Evolutionary conservation across 2,329 filamentous ascomycete genomes (phyloP).

Genomic region (Paraconiothyrium brasiliense): DNA sequence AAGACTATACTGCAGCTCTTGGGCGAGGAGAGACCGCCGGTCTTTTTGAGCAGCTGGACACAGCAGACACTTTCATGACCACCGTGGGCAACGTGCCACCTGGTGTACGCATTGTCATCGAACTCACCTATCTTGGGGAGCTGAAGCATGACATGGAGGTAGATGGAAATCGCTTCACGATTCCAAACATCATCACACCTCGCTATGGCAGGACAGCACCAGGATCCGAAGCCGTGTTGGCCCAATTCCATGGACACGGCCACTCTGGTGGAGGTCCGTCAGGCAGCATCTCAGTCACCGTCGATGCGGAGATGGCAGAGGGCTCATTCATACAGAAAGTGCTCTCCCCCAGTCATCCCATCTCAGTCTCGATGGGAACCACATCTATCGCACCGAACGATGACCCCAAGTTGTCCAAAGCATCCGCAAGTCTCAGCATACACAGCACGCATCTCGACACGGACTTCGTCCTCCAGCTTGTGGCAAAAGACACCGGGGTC

Average conservation of each 20-base stretch:
- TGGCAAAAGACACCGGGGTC: conserved; percentile 67
- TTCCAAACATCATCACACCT: conserved; percentile 73
- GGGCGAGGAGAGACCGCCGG: conserved; percentile 69
- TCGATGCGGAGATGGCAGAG: conserved; percentile 68
- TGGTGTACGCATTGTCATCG: conserved; percentile 64
- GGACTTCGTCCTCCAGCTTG: conserved; percentile 74
- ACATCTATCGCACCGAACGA: conserved; percentile 58
- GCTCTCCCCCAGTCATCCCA: conserved; percentile 73
- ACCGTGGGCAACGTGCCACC: conserved; percentile 74
- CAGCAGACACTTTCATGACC: conserved; percentile 73
- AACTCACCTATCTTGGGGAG: conserved; percentile 74
- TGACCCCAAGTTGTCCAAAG: conserved; percentile 65
- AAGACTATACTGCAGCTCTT: conserved; percentile 68
- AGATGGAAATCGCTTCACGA: conserved; percentile 73
- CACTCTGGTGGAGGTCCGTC: conserved; percentile 22
- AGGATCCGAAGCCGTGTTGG: conserved; percentile 17
- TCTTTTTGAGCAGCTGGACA: conserved; percentile 69
- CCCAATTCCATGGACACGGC: conserved; percentile 26
- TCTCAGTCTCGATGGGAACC: conserved; percentile 71
- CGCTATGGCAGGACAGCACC: conserved; percentile 66
- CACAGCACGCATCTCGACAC: conserved; percentile 63
- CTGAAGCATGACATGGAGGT: conserved; percentile 75
- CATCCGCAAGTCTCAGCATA: conserved; percentile 69
- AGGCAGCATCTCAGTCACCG: conserved; percentile 62
- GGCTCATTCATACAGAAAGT: conserved; percentile 68